Evolutionary conservation across 2,329 filamentous ascomycete species (phyloP).

Genomic region (Scorias spongiosa): DNA sequence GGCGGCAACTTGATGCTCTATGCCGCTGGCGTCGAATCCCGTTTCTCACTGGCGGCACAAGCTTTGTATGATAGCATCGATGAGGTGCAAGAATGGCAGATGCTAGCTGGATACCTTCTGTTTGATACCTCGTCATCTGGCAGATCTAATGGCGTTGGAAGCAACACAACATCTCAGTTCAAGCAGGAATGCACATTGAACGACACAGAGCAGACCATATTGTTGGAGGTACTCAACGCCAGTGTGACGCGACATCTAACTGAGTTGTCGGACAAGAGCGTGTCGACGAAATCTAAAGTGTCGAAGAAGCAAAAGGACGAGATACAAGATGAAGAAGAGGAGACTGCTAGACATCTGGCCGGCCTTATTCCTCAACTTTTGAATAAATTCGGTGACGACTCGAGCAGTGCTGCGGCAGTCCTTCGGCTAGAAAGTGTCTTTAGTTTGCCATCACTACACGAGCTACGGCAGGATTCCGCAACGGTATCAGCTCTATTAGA

Average conservation of each 20-base stretch:
- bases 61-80: conserved; percentile 69
- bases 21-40: conserved; percentile 54
- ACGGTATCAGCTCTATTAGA: conserved; percentile 70
- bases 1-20: conserved; percentile 36
- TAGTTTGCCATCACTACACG: conserved; percentile 74
- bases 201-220: conserved; percentile 63
- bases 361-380: conserved; percentile 68
- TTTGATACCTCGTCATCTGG: conserved; percentile 61
- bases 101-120: conserved; percentile 74
- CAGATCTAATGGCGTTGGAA: conserved; percentile 37
- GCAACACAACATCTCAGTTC: conserved; percentile 47
- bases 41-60: conserved; percentile 74
- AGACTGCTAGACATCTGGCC: conserved; percentile 63
- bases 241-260: conserved; percentile 61
- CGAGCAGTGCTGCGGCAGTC: conserved; percentile 72
- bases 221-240: conserved; percentile 75
- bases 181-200: conserved; percentile 59
- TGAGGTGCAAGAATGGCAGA: conserved; percentile 75
- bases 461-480: conserved; percentile 71
- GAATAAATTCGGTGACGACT: conserved; percentile 84
- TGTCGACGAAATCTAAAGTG: conserved; percentile 39
- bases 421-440: conserved; percentile 74
- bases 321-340: conserved; percentile 55
- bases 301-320: conserved; percentile 47
- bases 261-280: conserved; percentile 46